These are phyloP conservation scores for Phytophthora hibernalis DNA, from an alignment of 352 stramenopile genomes.

Conservation along the genomic window DNA sequence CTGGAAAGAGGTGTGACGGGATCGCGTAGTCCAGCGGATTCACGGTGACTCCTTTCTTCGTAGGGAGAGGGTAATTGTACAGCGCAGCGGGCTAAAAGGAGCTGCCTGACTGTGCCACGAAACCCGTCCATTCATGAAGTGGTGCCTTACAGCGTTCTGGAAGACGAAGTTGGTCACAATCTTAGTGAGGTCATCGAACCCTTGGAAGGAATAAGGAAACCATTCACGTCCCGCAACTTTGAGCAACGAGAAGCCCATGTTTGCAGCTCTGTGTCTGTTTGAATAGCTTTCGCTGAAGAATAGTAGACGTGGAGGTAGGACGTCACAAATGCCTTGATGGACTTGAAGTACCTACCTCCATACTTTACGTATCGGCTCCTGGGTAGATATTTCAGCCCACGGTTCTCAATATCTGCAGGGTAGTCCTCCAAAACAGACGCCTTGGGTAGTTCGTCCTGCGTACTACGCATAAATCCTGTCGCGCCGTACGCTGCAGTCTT, in stretches of 20 bases:
- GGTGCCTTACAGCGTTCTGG: constrained; percentile 41
- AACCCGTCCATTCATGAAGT: constrained; percentile 48
- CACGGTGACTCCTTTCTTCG: constrained; percentile 25
- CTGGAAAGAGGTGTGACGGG: constrained; percentile 38
- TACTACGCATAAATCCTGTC: no score
- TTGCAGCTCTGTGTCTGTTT: constrained; percentile 45
- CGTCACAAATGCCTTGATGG: constrained; percentile 41
- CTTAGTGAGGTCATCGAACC: constrained; percentile 29
- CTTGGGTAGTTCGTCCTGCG: constrained; percentile 20
- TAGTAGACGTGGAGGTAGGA: constrained; percentile 48
- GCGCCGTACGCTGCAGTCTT: no score
- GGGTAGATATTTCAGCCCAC: constrained; percentile 30
- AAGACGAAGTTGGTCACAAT: constrained; percentile 47
- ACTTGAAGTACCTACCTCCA: constrained; percentile 24
- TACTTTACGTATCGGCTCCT: constrained; percentile 41
- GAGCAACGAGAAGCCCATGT: constrained; percentile 35
- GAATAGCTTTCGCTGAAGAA: constrained; percentile 18
- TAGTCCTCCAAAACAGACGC: constrained; percentile 22
- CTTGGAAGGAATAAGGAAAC: constrained; percentile 33
- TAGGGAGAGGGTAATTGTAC: constrained; percentile 34
- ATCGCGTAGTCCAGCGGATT: constrained; percentile 49
- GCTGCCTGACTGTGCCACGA: constrained; percentile 42
- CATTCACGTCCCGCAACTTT: constrained; percentile 25
- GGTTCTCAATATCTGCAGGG: constrained; percentile 17
- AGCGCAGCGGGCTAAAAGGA: constrained; percentile 31